phyloP scores from a whole-genome alignment of 768 basidiomycete species.

The Xanthoconium purpureum region DNA sequence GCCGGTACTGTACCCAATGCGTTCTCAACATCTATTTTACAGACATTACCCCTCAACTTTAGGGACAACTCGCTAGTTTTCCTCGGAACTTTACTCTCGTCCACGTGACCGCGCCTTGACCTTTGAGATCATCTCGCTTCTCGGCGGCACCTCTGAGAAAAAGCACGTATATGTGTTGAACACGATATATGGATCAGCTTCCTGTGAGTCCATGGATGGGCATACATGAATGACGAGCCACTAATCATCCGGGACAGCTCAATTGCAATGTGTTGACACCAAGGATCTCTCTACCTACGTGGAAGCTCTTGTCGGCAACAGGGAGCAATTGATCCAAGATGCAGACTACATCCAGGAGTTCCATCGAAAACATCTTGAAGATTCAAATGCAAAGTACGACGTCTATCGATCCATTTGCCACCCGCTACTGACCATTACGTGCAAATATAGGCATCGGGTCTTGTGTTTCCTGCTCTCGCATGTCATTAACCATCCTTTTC shows the following conservation, averaged over 20 bases:
- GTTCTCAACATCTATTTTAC: conserved; percentile 58
- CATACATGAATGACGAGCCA: conserved; percentile 3
- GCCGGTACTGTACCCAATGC: conserved; percentile 37
- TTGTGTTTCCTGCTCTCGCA: conserved; percentile 82
- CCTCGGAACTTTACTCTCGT: conserved; percentile 66
- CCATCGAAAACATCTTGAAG: conserved; percentile 55
- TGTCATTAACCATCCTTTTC: conserved; percentile 52
- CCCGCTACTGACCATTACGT: conserved; percentile 11
- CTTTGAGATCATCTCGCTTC: conserved; percentile 50
- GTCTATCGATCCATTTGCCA: conserved; percentile 29
- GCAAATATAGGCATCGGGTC: conserved; percentile 67
- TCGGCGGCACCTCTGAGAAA: conserved; percentile 42
- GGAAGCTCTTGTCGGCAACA: conserved; percentile 44
- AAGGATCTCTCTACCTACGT: conserved; percentile 61
- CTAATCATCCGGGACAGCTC: conserved; percentile 33
- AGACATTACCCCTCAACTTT: conserved; percentile 62
- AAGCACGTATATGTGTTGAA: conserved; percentile 69
- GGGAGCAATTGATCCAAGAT: conserved; percentile 61
- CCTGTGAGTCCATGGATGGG: conserved; percentile 40
- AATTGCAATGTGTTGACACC: conserved; percentile 68
- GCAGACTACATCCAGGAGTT: conserved; percentile 52
- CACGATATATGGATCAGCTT: conserved; percentile 60
- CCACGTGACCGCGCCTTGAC: conserved; percentile 36
- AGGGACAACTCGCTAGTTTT: conserved; percentile 74
- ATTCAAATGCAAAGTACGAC: conserved; percentile 46